A percentile compares a stretch with the other conserved stretches of the same genome.
Conservation (phyloP, 2,329 filamentous ascomycete species). For the Penicillium sp. region DNA sequence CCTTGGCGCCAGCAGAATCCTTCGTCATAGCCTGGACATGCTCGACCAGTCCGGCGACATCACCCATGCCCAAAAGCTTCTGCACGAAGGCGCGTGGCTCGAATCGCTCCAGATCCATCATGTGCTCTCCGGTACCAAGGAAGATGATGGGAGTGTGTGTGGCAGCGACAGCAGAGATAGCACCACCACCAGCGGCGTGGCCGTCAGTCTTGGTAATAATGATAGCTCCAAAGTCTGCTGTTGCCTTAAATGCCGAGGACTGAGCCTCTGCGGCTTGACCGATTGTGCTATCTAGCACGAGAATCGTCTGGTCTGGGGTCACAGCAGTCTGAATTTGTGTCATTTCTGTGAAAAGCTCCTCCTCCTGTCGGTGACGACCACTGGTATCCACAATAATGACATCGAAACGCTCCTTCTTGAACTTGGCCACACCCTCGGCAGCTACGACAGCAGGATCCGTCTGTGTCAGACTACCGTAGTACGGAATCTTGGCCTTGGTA, state of each 20-base stretch:
- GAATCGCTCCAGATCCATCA: constrained; percentile 91
- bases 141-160: constrained; percentile 97
- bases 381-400: constrained; percentile 98
- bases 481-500: constrained; percentile 97
- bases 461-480: constrained; percentile 94
- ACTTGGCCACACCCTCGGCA: constrained; percentile 94
- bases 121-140: constrained; percentile 95
- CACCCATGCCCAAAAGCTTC: constrained; percentile 94
- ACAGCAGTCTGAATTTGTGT: constrained; percentile 91
- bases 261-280: constrained; percentile 94
- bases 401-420: constrained; percentile 98
- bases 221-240: constrained; percentile 94
- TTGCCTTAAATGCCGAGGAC: constrained; percentile 94
- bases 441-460: constrained; percentile 93
- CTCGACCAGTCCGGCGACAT: constrained; percentile 91
- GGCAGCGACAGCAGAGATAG: constrained; percentile 94
- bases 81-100: constrained; percentile 89
- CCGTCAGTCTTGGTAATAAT: constrained; percentile 99
- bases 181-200: constrained; percentile 90
- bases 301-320: constrained; percentile 91
- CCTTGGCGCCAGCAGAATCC: constrained; percentile 75
- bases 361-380: constrained; percentile 90
- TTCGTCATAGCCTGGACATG: constrained; percentile 94
- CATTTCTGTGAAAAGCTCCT: constrained; percentile 96
- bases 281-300: constrained; percentile 95